A percentile compares a stretch with the other conserved stretches of the same genome.
Conservation (phyloP, 139 green algal genomes). For the Mychonastes homosphaera region DNA sequence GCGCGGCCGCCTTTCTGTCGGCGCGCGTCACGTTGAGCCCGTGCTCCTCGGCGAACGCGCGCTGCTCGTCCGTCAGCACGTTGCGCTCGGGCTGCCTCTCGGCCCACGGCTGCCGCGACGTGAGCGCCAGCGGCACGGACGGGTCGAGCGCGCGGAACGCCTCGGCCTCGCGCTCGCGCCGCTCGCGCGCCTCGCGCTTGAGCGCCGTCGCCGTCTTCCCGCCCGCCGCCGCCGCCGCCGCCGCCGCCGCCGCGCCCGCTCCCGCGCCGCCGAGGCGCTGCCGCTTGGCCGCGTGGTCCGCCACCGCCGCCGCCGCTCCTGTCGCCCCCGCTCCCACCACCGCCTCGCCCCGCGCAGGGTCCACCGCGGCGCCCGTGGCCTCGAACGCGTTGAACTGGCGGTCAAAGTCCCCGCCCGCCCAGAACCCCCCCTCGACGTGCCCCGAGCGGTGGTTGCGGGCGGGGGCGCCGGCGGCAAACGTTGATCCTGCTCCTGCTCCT, state of each 20-base stretch:
- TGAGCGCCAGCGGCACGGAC: constrained; percentile 42
- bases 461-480: neutral
- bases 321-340: neutral
- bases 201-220: neutral
- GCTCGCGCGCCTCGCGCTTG: neutral
- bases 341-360: constrained; percentile 11
- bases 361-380: constrained; percentile 19
- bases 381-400: constrained; percentile 87
- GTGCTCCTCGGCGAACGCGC: no score
- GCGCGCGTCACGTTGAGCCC: no score
- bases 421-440: constrained; percentile 61
- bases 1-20: neutral
- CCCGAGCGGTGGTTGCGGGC: constrained; percentile 65
- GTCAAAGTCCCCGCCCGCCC: constrained; percentile 67
- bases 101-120: constrained; percentile 62
- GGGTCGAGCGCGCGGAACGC: constrained; percentile 13
- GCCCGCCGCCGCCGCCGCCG: constrained; percentile 1
- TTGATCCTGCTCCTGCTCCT: constrained; percentile 2
- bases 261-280: neutral
- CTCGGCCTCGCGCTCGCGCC: constrained; percentile 1
- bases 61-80: neutral
- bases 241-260: constrained; percentile 1
- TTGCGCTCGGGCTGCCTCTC: constrained; percentile 45
- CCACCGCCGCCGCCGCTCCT: neutral
- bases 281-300: neutral